Evolutionary conservation across 257 asterid species (phyloP).

Genomic region (Solanum lycopersicoides): DNA sequence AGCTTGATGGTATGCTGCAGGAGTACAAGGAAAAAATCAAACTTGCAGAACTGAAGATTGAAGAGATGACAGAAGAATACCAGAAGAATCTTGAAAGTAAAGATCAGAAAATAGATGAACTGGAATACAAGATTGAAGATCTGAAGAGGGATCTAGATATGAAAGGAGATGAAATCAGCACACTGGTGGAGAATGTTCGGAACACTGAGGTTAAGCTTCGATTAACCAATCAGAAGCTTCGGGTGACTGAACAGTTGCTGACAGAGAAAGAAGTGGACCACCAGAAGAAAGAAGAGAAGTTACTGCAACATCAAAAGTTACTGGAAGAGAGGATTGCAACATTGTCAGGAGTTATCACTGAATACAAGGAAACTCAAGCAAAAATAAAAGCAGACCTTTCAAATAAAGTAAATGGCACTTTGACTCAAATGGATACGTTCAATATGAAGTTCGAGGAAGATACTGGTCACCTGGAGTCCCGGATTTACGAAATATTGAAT

Average conservation of each 20-base stretch:
- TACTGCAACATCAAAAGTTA: conserved; percentile 34
- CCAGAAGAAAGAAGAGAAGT: conserved; percentile 55
- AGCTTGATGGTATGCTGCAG: conserved; percentile 25
- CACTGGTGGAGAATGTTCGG: conserved; percentile 52
- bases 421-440: conserved; percentile 53
- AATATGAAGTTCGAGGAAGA: conserved; percentile 85
- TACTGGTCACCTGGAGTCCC: conserved; percentile 80
- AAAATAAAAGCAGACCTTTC: conserved; percentile 29
- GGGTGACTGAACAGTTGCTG: conserved; percentile 67
- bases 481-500: conserved; percentile 49
- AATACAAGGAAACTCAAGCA: conserved; percentile 43
- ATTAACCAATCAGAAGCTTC: conserved; percentile 74
- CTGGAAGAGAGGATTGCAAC: conserved; percentile 37
- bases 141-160: conserved; percentile 67
- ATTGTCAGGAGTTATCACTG: conserved; percentile 26
- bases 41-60: conserved; percentile 39
- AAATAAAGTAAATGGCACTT: conserved; percentile 31
- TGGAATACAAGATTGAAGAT: conserved; percentile 54
- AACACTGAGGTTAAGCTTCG: conserved; percentile 80
- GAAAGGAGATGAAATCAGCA: conserved; percentile 63
- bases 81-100: conserved; percentile 25
- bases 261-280: conserved; percentile 55
- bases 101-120: conserved; percentile 35
- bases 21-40: conserved; percentile 39
- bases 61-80: conserved; percentile 43